Evolutionary conservation across 2,329 filamentous ascomycete species (phyloP), one percentile per base, ranked within the genome.

Genomic region (Penicillium sp.): DNA sequence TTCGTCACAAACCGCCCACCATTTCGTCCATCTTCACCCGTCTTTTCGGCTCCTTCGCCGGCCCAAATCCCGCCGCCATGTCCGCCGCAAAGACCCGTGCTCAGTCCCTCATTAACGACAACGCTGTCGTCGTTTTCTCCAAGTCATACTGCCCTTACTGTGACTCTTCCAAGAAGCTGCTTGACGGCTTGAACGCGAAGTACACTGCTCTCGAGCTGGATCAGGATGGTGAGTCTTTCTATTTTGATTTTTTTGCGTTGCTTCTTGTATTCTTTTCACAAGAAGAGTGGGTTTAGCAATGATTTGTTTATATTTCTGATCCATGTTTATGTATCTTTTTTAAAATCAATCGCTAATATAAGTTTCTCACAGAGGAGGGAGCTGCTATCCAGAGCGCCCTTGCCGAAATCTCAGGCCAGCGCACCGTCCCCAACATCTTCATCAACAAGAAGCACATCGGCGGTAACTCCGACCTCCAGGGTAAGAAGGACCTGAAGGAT

Each of bases 141-240:
- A 99, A 99, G 82, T 91, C 89, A 17, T 96, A 91, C 81, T 99
- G 94, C 85, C 92, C 93, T 13, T 95, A 96, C 85, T 97, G 93
- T 84, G 83, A 79, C 58, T 82, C 87, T 59, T 86, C 89, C 67
- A 97, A 97, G 86, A 71, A 82, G 57, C 82, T 91, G 50, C 81
- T 99, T 68, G 84, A 82, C 71, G 81, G 86, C 57, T 68, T 86
- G 58, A 86, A 87, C 64, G 90, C 90, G 61, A 89, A 92, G 68
- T 93, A 85, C 77, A 86, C 84, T 71, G 74, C 84, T 56, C 80
- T 94, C 57, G 94, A 99, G 83, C 82, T 99, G 62, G 93, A 99
- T 79, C 80, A 93, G 80, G 83, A 90, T 67, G 81, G 90, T 94
- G 81, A 55, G 88, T 86, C 12, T 51, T 38, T 33, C 6, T 23